Conservation (phyloP, 2,329 filamentous ascomycete species). For the Aspergillus chevalieri region DNA sequence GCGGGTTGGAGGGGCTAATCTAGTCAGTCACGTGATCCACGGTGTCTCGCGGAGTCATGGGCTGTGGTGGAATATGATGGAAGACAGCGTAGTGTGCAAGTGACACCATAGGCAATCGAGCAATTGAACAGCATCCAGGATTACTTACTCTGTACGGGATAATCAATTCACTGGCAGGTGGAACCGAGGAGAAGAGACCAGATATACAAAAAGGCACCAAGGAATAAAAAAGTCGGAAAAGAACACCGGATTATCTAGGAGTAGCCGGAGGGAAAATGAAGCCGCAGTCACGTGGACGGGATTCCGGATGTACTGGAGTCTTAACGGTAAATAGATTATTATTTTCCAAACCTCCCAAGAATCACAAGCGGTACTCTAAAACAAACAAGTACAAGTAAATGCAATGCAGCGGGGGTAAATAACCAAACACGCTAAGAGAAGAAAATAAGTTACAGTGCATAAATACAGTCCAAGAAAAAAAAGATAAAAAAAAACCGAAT, state of each 20-base stretch:
- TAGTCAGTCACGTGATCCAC: constrained; percentile 29
- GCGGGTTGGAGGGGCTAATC: neutral
- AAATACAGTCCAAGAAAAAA: neutral
- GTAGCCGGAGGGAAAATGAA: neutral
- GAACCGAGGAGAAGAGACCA: constrained; percentile 2
- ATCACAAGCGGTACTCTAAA: too few species aligned
- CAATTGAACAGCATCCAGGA: too few species aligned
- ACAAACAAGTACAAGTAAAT: too few species aligned
- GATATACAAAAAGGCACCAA: constrained; percentile 14
- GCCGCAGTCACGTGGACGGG: too few species aligned
- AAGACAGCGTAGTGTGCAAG: too few species aligned
- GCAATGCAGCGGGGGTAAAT: constrained; percentile 1
- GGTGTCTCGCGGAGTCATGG: constrained; percentile 10
- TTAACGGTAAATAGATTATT: too few species aligned
- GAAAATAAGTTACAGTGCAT: constrained; percentile 6
- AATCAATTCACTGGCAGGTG: too few species aligned
- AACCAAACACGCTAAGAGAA: constrained; percentile 7
- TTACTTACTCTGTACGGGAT: too few species aligned
- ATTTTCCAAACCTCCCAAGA: too few species aligned
- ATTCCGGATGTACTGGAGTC: too few species aligned
- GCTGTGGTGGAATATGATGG: too few species aligned
- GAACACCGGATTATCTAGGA: constrained; percentile 5
- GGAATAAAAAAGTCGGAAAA: constrained; percentile 10
- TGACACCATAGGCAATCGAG: too few species aligned
- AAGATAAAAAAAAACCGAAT: constrained; percentile 2